These are phyloP conservation scores for Boeremia exigua DNA, from an alignment of 2,329 filamentous ascomycete species.

Conservation along the genomic window DNA sequence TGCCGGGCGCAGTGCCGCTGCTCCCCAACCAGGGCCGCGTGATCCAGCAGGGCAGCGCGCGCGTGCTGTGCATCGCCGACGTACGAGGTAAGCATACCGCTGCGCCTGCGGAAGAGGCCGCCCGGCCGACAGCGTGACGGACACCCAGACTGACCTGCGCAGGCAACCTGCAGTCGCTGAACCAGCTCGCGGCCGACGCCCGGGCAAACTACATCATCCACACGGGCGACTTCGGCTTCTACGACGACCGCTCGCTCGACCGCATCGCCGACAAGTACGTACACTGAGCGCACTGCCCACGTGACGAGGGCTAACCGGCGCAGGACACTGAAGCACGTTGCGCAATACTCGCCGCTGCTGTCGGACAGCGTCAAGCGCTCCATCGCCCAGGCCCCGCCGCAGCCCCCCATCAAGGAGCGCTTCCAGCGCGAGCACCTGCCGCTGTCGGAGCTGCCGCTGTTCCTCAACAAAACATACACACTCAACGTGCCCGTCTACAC, in stretches of 20 bases:
- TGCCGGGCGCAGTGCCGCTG: conserved; percentile 54
- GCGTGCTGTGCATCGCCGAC: conserved; percentile 60
- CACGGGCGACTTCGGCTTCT: conserved; percentile 98
- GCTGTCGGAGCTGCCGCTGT: conserved; percentile 88
- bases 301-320: conserved; percentile 23
- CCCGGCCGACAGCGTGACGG: too few species aligned
- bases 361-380: conserved; percentile 73
- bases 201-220: conserved; percentile 98
- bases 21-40: conserved; percentile 61
- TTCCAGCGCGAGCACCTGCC: conserved; percentile 83
- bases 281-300: neutral
- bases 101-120: neutral
- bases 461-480: conserved; percentile 86
- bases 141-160: conserved; percentile 20
- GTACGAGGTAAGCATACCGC: conserved; percentile 53
- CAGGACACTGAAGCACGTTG: conserved; percentile 96
- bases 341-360: conserved; percentile 95
- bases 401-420: conserved; percentile 77
- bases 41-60: conserved; percentile 55
- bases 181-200: conserved; percentile 93
- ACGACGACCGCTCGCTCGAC: conserved; percentile 93
- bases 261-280: conserved; percentile 97
- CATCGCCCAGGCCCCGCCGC: conserved; percentile 71
- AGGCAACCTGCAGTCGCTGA: conserved; percentile 96
- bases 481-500: conserved; percentile 98